These are phyloP conservation scores for Endocalyx cinctus DNA, from an alignment of 2,329 filamentous ascomycete genomes.

Conservation along the genomic window DNA sequence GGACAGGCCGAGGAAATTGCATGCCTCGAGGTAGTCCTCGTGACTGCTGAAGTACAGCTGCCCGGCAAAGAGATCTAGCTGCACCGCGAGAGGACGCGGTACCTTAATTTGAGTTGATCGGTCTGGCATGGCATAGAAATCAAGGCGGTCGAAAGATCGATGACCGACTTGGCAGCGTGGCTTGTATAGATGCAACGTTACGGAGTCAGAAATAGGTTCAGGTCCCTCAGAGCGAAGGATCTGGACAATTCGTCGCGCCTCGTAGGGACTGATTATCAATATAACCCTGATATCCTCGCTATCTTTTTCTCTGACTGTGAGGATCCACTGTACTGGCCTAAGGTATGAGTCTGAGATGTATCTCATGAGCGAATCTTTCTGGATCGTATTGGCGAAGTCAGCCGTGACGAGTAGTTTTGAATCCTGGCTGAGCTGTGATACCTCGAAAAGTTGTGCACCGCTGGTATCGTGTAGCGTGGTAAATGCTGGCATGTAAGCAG, in stretches of 20 bases:
- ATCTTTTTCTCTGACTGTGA: slow-evolving; percentile 1
- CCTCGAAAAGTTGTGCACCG: slow-evolving; percentile 1
- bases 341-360: slow-evolving; percentile 5
- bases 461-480: slow-evolving; percentile 1
- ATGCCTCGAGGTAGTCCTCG: slow-evolving; percentile 6
- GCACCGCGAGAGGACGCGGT: background rate
- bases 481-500: slow-evolving; percentile 10
- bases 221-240: background rate
- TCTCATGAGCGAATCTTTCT: background rate
- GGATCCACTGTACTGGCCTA: slow-evolving; percentile 10
- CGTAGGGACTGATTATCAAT: slow-evolving; percentile 9
- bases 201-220: background rate
- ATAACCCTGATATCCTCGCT: slow-evolving; percentile 1
- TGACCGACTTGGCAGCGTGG: slow-evolving; percentile 5
- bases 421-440: slow-evolving; percentile 1
- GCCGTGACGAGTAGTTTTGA: slow-evolving; percentile 6
- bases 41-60: slow-evolving; percentile 9
- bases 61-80: slow-evolving; percentile 9
- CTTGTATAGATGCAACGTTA: slow-evolving; percentile 9
- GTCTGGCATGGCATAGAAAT: slow-evolving; percentile 7
- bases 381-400: slow-evolving; percentile 8
- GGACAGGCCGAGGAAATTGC: slow-evolving; percentile 7
- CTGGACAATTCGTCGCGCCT: slow-evolving; percentile 4
- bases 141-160: slow-evolving; percentile 4
- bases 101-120: background rate